Percentiles rank a stretch among this genome's conserved stretches.
Conservation (phyloP, 495 filamentous ascomycete species). For the Friedmanniomyces simplex region DNA sequence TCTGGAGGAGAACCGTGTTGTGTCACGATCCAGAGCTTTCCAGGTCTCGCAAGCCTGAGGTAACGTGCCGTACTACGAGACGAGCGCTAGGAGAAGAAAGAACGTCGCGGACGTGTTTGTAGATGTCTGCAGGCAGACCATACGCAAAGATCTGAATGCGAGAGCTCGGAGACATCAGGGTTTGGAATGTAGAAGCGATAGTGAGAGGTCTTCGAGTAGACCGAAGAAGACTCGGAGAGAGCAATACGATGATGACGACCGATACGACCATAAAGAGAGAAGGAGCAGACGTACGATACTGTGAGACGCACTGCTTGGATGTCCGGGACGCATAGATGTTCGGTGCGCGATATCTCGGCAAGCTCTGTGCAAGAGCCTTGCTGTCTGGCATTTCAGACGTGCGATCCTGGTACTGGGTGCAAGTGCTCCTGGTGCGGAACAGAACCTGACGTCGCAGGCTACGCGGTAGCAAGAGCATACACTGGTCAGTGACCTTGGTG, state of each 20-base stretch:
- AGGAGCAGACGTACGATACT: constrained; percentile 10
- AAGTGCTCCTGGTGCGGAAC: too few species aligned
- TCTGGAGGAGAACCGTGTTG: constrained; percentile 79
- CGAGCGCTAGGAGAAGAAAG: constrained; percentile 68
- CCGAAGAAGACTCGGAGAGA: not conserved
- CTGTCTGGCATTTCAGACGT: too few species aligned
- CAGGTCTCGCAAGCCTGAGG: constrained; percentile 81
- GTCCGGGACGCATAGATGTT: too few species aligned
- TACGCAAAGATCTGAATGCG: constrained; percentile 10
- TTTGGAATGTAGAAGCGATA: not conserved
- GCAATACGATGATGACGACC: not conserved
- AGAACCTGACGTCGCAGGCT: too few species aligned
- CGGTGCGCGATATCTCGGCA: too few species aligned
- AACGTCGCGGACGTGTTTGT: constrained; percentile 96
- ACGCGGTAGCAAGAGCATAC: too few species aligned
- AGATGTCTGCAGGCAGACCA: constrained; percentile 39
- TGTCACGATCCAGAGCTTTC: constrained; percentile 75
- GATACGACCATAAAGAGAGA: not conserved
- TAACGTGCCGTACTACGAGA: constrained; percentile 88
- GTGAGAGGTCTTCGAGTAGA: not conserved
- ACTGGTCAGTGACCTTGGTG: too few species aligned
- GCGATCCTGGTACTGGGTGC: too few species aligned
- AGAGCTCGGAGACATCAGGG: not conserved
- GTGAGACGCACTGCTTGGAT: too few species aligned
- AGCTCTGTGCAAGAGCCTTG: too few species aligned